phyloP scores from a whole-genome alignment of 345 rosid species.

The Eucalyptus polybractea region DNA sequence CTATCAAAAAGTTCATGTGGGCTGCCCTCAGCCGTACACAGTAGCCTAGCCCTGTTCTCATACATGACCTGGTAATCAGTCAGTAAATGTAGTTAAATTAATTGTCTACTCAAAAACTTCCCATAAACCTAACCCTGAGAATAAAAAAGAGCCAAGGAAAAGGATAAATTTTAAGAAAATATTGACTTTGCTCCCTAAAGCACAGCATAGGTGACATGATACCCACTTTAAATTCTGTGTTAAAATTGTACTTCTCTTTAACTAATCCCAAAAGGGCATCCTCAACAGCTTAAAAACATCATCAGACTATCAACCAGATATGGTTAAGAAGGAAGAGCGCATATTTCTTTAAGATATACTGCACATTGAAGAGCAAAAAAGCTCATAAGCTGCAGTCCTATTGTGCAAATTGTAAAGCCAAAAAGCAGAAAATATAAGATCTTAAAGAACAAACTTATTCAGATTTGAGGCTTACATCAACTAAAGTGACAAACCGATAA shows the following conservation, averaged over 20 bases:
- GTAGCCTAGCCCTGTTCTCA: constrained; percentile 68
- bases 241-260: background rate
- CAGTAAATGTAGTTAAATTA: background rate
- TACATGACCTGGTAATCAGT: constrained; percentile 65
- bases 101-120: background rate
- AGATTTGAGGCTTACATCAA: constrained; percentile 49
- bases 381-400: background rate
- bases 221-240: background rate
- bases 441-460: background rate
- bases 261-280: background rate
- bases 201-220: background rate
- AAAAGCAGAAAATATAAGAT: background rate
- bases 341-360: background rate
- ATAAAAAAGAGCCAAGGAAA: background rate
- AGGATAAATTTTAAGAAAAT: background rate
- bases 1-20: constrained; percentile 63
- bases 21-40: constrained; percentile 84
- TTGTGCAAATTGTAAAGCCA: background rate
- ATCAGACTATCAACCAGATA: background rate
- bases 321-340: background rate
- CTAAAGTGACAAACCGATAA: constrained; percentile 85
- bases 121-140: background rate
- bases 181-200: background rate
- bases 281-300: background rate
- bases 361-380: background rate